Base-by-base conservation (phyloP, 1,284 basidiomycete genomes). In the Ustilago shanxiensis region DNA sequence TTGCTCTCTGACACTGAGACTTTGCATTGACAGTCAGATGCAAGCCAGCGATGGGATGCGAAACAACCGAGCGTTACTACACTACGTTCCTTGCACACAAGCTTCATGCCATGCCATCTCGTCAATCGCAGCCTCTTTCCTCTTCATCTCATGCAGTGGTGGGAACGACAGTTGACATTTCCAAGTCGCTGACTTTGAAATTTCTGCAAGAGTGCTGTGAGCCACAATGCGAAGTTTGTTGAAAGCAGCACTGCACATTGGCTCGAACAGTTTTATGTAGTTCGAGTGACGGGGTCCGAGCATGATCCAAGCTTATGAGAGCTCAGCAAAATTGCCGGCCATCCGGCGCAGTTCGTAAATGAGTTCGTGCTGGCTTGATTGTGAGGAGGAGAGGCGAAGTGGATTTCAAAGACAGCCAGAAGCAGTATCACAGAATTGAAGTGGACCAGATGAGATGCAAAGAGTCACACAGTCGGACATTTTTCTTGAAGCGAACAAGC, bases 221-320 rank as follows among this genome's bases (percentile, higher is more conserved):
- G 49, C 24, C 49, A 50, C 49, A 50, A 50, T 28, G 49, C 49
- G 49, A 50, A 50, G 24, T 29, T 10, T 24, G 3, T n/a, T 8
- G 44, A 45, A 45, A 45, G 44, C 8, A 33, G 7, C 39, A 16
- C 13, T 7, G 45, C n/a, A n/a, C n/a, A n/a, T n/a, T n/a, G n/a
- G n/a, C n/a, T n/a, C n/a, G n/a, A n/a, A n/a, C n/a, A n/a, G n/a
- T n/a, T n/a, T n/a, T n/a, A 26, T 14, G 9, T 10, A 50, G 6
- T 28, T 50, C 24, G 49, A 50, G 28, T 28, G 49, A 50, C 22
- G 16, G 49, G 24, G 24, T 50, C 49, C 24, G 20, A 50, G 49
- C 49, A 37, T 10, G 14, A 3, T 3, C 3, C 35, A 37, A 37
- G 49, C 44, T 45, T n/a, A n/a, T 45, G 44, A 45, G 44, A 45